Conservation (phyloP, 1,139 yeast species). For the Pichia sp. region DNA sequence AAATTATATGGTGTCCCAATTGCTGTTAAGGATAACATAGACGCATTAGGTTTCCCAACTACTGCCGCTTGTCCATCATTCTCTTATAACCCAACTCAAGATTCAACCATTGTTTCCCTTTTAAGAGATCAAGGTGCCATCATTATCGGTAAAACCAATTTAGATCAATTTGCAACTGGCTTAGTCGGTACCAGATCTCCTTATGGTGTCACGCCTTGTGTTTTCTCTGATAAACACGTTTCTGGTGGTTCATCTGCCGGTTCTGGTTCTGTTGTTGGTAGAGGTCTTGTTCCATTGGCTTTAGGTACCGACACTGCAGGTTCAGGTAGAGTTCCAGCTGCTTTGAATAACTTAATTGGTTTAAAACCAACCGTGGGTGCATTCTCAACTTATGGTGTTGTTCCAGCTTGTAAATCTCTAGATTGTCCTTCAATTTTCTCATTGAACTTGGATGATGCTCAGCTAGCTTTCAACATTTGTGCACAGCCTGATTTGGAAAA, state of each 20-base stretch:
- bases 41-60: slow-evolving; percentile 71
- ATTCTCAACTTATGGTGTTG: slow-evolving; percentile 80
- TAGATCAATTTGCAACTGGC: slow-evolving; percentile 97
- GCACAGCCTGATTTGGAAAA: slow-evolving; percentile 64
- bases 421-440: slow-evolving; percentile 90
- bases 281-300: slow-evolving; percentile 82
- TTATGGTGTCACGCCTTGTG: slow-evolving; percentile 78
- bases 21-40: slow-evolving; percentile 92
- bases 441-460: slow-evolving; percentile 74
- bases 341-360: slow-evolving; percentile 82
- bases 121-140: slow-evolving; percentile 84
- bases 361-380: slow-evolving; percentile 88
- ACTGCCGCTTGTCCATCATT: slow-evolving; percentile 95
- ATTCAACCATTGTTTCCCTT: slow-evolving; percentile 65
- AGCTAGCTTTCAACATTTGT: slow-evolving; percentile 59
- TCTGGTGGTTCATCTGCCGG: slow-evolving; percentile 96
- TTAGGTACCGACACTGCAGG: slow-evolving; percentile 99
- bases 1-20: slow-evolving; percentile 89
- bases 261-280: slow-evolving; percentile 83
- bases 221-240: slow-evolving; percentile 69
- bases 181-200: slow-evolving; percentile 93
- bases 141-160: slow-evolving; percentile 82
- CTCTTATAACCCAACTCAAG: slow-evolving; percentile 57
- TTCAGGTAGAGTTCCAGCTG: slow-evolving; percentile 97
- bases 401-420: slow-evolving; percentile 93